phyloP scores from a whole-genome alignment of 164 flowering plant species.

The Magnolia changhungtana region DNA sequence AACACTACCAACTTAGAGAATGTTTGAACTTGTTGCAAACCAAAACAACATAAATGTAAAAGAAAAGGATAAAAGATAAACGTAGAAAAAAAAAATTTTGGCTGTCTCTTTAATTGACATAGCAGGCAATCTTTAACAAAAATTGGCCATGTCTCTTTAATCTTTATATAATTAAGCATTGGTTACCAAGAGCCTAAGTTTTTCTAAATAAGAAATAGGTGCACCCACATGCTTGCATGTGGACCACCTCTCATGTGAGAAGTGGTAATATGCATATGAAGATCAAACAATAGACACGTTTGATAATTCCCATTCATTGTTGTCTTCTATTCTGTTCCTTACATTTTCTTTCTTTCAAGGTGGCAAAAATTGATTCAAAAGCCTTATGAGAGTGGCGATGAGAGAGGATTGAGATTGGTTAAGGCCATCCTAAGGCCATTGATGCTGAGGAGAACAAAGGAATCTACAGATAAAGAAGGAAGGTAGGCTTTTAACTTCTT shows the following conservation, averaged over 20 bases:
- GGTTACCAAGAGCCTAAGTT: too few species aligned
- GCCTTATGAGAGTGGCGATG: constrained; percentile 77
- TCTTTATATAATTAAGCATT: too few species aligned
- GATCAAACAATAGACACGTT: neutral
- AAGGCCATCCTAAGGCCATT: constrained; percentile 67
- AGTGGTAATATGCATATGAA: neutral
- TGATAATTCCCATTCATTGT: neutral
- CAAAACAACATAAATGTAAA: too few species aligned
- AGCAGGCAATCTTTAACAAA: too few species aligned
- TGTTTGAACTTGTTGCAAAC: too few species aligned
- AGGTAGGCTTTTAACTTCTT: constrained; percentile 33
- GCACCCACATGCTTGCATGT: too few species aligned
- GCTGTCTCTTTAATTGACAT: too few species aligned
- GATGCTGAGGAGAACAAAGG: constrained; percentile 84
- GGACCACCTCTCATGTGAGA: neutral
- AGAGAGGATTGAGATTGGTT: constrained; percentile 51
- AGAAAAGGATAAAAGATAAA: too few species aligned
- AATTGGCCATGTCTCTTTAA: too few species aligned
- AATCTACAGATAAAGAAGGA: constrained; percentile 66
- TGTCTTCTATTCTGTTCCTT: neutral
- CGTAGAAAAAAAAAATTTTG: too few species aligned
- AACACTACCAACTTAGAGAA: neutral
- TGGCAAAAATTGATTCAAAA: constrained; percentile 66
- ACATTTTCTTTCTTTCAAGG: constrained; percentile 28
- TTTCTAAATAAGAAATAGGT: too few species aligned